Evolutionary conservation across 2,329 filamentous ascomycete species (phyloP).

Genomic region (Plectosphaerella plurivora): DNA sequence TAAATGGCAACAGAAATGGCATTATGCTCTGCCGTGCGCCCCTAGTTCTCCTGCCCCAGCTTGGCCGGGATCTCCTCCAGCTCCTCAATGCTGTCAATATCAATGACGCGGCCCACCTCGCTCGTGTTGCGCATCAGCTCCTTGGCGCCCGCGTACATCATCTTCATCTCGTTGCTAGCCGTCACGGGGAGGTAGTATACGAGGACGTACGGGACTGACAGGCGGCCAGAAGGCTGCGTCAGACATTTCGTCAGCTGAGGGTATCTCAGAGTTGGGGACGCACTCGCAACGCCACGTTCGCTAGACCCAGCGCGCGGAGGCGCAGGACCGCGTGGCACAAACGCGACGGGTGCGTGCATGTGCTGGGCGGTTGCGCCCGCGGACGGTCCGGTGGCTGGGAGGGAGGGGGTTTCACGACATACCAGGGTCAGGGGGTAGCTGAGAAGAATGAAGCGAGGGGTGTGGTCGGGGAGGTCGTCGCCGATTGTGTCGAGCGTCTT

Average conservation of each 20-base stretch:
- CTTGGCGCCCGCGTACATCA: slow-evolving; percentile 95
- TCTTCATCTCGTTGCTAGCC: slow-evolving; percentile 79
- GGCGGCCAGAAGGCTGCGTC: slow-evolving; percentile 70
- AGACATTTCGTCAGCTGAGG: background rate
- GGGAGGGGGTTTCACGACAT: slow-evolving; percentile 19
- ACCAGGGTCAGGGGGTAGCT: slow-evolving; percentile 89
- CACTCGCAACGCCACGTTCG: background rate
- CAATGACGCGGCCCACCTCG: slow-evolving; percentile 83
- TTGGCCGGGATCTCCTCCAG: slow-evolving; percentile 74
- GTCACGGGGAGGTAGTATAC: slow-evolving; percentile 93
- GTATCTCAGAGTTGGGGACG: background rate
- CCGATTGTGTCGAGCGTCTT: slow-evolving; percentile 73
- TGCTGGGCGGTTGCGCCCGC: background rate
- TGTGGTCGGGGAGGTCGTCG: slow-evolving; percentile 89
- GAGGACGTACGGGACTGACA: slow-evolving; percentile 89
- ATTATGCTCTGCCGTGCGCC: background rate
- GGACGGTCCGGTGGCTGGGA: background rate
- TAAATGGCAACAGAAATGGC: no score
- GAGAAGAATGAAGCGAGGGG: slow-evolving; percentile 82
- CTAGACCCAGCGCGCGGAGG: background rate
- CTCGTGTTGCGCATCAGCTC: slow-evolving; percentile 92
- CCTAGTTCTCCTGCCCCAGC: slow-evolving; percentile 25
- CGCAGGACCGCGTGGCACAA: background rate
- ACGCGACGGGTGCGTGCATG: background rate
- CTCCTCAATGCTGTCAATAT: slow-evolving; percentile 77